Percentiles rank a stretch among this genome's conserved stretches.
phyloP scores from a whole-genome alignment of 306 rosid species.

The Trichosanthes truncata region DNA sequence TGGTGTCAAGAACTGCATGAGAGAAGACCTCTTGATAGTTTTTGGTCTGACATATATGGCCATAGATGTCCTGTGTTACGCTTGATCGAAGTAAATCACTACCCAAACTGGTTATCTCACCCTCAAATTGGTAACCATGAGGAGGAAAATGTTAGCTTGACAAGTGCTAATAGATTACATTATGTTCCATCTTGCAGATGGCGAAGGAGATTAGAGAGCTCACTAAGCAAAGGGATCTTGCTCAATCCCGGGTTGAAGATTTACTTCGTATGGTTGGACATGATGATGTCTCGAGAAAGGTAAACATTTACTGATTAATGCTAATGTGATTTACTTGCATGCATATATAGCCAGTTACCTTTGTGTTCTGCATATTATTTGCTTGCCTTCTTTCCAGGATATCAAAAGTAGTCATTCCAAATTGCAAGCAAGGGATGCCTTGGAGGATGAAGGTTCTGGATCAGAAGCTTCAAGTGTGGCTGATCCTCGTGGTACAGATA shows the following conservation, averaged over 20 bases:
- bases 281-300: slow-evolving; percentile 57
- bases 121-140: not conserved
- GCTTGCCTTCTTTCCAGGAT: slow-evolving; percentile 22
- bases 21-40: not conserved
- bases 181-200: slow-evolving; percentile 48
- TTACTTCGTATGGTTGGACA: slow-evolving; percentile 54
- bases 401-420: slow-evolving; percentile 27
- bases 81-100: not conserved
- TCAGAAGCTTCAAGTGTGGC: slow-evolving; percentile 60
- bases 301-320: slow-evolving; percentile 16
- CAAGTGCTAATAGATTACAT: slow-evolving; percentile 4
- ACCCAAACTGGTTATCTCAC: not conserved
- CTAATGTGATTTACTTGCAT: not conserved
- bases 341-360: not conserved
- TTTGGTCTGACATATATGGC: not conserved
- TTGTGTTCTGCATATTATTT: slow-evolving; percentile 4
- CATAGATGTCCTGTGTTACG: not conserved
- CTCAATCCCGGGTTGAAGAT: slow-evolving; percentile 85
- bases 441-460: slow-evolving; percentile 68
- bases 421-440: slow-evolving; percentile 33
- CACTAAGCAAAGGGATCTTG: slow-evolving; percentile 81
- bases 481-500: slow-evolving; percentile 28
- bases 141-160: not conserved
- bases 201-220: slow-evolving; percentile 78
- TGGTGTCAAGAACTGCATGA: not conserved